Conservation (phyloP, 441 rosid genomes). For the Arabidopsis hybrid region DNA sequence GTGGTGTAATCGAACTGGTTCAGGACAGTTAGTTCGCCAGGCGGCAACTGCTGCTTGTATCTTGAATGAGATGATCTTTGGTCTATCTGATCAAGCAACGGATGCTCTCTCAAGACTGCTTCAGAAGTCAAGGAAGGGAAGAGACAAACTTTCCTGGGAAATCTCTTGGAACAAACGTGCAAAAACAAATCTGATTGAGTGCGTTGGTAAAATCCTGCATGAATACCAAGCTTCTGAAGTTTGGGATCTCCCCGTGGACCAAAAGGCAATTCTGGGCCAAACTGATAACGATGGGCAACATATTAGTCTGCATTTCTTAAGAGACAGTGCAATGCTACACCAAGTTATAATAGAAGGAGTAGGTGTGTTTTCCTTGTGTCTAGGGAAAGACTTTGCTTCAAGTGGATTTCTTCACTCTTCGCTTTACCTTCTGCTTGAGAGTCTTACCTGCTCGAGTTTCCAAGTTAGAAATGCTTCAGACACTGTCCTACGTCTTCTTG, state of each 20-base stretch:
- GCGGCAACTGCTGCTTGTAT: slow-evolving; percentile 87
- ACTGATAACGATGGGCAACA: slow-evolving; percentile 56
- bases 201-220: slow-evolving; percentile 85
- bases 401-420: slow-evolving; percentile 94
- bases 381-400: slow-evolving; percentile 75
- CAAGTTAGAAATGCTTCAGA: slow-evolving; percentile 86
- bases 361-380: slow-evolving; percentile 79
- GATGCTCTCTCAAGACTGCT: slow-evolving; percentile 62
- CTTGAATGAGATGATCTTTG: slow-evolving; percentile 90
- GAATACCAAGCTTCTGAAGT: slow-evolving; percentile 88
- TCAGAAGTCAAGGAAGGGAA: slow-evolving; percentile 54
- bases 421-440: slow-evolving; percentile 89
- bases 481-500: slow-evolving; percentile 74
- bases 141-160: slow-evolving; percentile 62
- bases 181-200: slow-evolving; percentile 68
- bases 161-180: slow-evolving; percentile 54
- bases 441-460: slow-evolving; percentile 73
- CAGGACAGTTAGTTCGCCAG: slow-evolving; percentile 83
- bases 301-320: slow-evolving; percentile 65
- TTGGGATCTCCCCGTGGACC: slow-evolving; percentile 87
- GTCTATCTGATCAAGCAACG: slow-evolving; percentile 72
- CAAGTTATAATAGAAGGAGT: slow-evolving; percentile 84
- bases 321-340: slow-evolving; percentile 81
- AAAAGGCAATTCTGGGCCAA: slow-evolving; percentile 46
- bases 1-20: slow-evolving; percentile 84